A percentile compares a stretch with the other conserved stretches of the same genome.
phyloP scores from a whole-genome alignment of 202 grass and related monocot genomes.

The Alloteropsis angusta region DNA sequence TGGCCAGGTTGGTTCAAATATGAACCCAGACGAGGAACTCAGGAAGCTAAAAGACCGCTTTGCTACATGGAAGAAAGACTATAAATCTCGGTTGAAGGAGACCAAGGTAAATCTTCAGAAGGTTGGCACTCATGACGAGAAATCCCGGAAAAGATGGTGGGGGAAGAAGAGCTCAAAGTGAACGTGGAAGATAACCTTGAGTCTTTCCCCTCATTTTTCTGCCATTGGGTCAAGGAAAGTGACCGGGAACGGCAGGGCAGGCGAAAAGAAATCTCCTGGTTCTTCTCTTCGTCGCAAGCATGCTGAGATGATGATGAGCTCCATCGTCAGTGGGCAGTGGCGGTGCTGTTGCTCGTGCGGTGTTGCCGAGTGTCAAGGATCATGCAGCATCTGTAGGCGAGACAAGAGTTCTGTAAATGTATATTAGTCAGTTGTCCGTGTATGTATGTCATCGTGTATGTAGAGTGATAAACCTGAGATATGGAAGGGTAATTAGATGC shows the following conservation, averaged over 20 bases:
- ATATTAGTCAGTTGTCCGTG: conserved; percentile 34
- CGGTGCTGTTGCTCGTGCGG: not conserved
- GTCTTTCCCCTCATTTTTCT: not conserved
- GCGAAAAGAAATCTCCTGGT: not conserved
- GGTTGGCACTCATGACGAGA: conserved; percentile 41
- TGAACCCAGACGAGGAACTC: conserved; percentile 72
- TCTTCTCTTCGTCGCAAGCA: not conserved
- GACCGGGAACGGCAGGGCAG: not conserved
- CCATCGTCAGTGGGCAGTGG: conserved; percentile 4
- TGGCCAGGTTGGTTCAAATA: conserved; percentile 38
- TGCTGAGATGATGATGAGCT: conserved; percentile 14
- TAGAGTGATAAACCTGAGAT: conserved; percentile 32
- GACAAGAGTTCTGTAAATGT: conserved; percentile 40
- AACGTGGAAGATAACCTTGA: not conserved
- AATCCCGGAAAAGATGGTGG: conserved; percentile 84
- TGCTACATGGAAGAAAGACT: conserved; percentile 89
- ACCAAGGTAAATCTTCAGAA: conserved; percentile 61
- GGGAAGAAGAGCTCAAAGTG: conserved; percentile 68
- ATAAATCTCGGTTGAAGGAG: conserved; percentile 75
- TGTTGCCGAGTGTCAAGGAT: not conserved
- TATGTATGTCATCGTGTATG: conserved; percentile 33
- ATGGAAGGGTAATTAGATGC: conserved; percentile 42
- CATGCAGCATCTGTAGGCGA: not conserved
- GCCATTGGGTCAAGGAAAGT: conserved; percentile 5
- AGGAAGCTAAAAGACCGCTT: conserved; percentile 71